phyloP scores from a whole-genome alignment of 108 stramenopile species.

The Nannochloropsis gaditana region DNA sequence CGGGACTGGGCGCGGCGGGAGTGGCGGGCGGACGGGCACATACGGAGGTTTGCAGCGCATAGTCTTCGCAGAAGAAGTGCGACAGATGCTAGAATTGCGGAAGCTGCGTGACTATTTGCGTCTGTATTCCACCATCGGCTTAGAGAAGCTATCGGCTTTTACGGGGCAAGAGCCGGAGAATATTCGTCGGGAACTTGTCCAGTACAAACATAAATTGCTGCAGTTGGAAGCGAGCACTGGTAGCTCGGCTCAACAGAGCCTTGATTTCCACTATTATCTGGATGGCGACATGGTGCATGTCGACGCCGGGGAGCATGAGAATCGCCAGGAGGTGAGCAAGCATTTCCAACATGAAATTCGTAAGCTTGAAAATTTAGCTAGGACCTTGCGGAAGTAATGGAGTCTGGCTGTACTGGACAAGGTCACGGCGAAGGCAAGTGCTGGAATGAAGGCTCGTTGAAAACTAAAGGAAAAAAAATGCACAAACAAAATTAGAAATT shows the following conservation, averaged over 20 bases:
- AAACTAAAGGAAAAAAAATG: no score
- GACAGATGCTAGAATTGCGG: slow-evolving; percentile 56
- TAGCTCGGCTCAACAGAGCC: not conserved
- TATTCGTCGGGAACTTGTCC: not conserved
- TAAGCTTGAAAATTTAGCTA: not conserved
- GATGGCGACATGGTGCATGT: slow-evolving; percentile 21
- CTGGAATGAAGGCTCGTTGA: no score
- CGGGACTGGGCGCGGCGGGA: not conserved
- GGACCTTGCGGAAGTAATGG: not conserved
- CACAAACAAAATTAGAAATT: no score
- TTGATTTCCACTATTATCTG: not conserved
- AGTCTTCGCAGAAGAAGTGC: slow-evolving; percentile 56
- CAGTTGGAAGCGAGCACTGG: not conserved
- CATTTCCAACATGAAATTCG: not conserved
- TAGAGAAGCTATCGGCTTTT: slow-evolving; percentile 72
- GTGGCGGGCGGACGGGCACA: not conserved
- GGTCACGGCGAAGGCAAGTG: no score
- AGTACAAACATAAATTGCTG: not conserved
- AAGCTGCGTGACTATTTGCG: slow-evolving; percentile 77
- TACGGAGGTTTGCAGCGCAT: slow-evolving; percentile 3
- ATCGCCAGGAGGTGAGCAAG: slow-evolving; percentile 19
- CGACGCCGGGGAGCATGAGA: not conserved
- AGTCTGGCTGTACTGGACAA: not conserved
- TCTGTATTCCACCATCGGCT: slow-evolving; percentile 76
- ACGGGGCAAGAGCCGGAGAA: slow-evolving; percentile 8